Evolutionary conservation across 495 filamentous ascomycete genomes (phyloP).

Genomic region (Clohesyomyces aquaticus): DNA sequence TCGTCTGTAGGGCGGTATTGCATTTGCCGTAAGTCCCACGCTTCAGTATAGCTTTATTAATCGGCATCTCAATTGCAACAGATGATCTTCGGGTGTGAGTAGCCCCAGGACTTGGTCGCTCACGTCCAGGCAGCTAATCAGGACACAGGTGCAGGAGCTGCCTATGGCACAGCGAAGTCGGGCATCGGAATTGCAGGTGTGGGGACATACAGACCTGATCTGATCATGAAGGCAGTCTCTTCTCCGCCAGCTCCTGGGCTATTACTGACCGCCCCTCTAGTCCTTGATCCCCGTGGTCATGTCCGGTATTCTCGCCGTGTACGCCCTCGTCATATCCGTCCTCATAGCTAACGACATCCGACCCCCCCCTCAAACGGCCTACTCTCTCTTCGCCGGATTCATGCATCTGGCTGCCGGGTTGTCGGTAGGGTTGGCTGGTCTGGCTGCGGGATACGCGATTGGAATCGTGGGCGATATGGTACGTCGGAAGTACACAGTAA

Average conservation of each 20-base stretch:
- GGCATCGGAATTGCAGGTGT: constrained; percentile 96
- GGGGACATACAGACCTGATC: constrained; percentile 85
- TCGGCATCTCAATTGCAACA: constrained; percentile 40
- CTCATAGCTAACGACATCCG: constrained; percentile 84
- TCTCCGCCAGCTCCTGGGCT: background rate
- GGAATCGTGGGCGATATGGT: constrained; percentile 91
- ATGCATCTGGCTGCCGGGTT: constrained; percentile 93
- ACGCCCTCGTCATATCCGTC: constrained; percentile 93
- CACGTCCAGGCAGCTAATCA: constrained; percentile 21
- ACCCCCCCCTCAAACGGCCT: constrained; percentile 63
- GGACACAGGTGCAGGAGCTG: constrained; percentile 79
- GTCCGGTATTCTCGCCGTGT: constrained; percentile 99
- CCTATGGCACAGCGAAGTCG: constrained; percentile 96
- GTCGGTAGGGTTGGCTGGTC: constrained; percentile 84
- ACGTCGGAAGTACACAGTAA: constrained; percentile 38
- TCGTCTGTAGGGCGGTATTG: constrained; percentile 73
- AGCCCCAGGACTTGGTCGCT: background rate
- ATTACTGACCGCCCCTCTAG: constrained; percentile 49
- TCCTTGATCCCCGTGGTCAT: constrained; percentile 96
- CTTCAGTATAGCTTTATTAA: background rate
- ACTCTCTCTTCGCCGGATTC: constrained; percentile 86
- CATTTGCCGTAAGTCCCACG: constrained; percentile 76
- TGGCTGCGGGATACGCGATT: constrained; percentile 97
- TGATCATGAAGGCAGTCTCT: constrained; percentile 90
- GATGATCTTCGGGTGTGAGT: constrained; percentile 90